Percentiles rank a stretch among this genome's conserved stretches.
These are phyloP conservation scores for Phoma sp. DNA, from an alignment of 2,329 filamentous ascomycete species.

Conservation along the genomic window DNA sequence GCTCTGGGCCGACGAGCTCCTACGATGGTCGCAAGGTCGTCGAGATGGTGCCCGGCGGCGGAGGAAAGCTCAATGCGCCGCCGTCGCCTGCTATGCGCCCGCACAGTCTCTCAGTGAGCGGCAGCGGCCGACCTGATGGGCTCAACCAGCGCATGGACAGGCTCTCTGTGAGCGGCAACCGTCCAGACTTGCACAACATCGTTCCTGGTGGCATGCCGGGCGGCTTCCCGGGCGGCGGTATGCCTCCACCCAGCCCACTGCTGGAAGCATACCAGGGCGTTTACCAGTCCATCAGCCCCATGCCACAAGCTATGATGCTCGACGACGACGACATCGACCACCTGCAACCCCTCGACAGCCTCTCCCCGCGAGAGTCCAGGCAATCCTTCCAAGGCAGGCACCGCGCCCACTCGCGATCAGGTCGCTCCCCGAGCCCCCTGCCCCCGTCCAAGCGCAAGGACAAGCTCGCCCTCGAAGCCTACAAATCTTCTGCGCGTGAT, in stretches of 20 bases:
- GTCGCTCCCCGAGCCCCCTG: constrained; percentile 42
- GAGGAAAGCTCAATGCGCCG: constrained; percentile 34
- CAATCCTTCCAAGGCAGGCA: constrained; percentile 35
- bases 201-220: constrained; percentile 42
- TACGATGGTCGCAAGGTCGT: constrained; percentile 49
- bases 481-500: constrained; percentile 34
- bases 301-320: constrained; percentile 80
- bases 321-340: constrained; percentile 58
- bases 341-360: constrained; percentile 44
- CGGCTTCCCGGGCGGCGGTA: constrained; percentile 31
- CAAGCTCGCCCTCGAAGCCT: constrained; percentile 45
- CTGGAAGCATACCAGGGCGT: constrained; percentile 93
- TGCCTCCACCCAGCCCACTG: constrained; percentile 80
- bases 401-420: constrained; percentile 40
- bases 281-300: constrained; percentile 92
- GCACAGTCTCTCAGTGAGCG: constrained; percentile 31
- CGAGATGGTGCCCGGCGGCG: constrained; percentile 53
- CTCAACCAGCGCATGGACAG: constrained; percentile 54
- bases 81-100: constrained; percentile 44
- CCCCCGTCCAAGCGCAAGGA: constrained; percentile 38
- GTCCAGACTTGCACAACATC: constrained; percentile 36
- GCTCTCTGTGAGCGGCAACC: constrained; percentile 56
- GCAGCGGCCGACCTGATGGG: constrained; percentile 41
- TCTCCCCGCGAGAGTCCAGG: constrained; percentile 41
- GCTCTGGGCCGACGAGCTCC: constrained; percentile 24